Conservation (phyloP, 139 green algal species). For the Haematococcus lacustris region DNA sequence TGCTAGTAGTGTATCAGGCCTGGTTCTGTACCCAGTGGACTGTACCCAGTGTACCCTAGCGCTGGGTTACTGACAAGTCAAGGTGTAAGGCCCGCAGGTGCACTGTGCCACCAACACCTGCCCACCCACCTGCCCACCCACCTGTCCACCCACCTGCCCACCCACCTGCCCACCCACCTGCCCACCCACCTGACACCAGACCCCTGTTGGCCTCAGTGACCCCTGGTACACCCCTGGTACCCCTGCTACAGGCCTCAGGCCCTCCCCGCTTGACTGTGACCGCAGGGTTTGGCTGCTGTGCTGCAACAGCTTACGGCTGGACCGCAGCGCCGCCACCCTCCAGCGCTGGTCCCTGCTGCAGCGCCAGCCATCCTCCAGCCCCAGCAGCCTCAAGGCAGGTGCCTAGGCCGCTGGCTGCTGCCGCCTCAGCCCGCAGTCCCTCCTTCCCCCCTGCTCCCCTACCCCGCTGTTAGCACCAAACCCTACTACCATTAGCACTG, state of each 20-base stretch:
- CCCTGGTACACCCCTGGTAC: too few species aligned
- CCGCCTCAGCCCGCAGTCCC: background rate
- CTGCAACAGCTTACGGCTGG: conserved; percentile 21
- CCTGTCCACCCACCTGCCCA: too few species aligned
- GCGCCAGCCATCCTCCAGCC: background rate
- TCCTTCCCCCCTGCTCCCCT: background rate
- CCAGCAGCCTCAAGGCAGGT: background rate
- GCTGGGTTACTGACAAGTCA: too few species aligned
- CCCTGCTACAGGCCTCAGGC: too few species aligned
- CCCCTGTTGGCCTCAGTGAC: background rate
- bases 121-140: too few species aligned
- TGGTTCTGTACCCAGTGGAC: too few species aligned
- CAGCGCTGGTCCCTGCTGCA: conserved; percentile 1
- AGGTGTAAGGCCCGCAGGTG: too few species aligned
- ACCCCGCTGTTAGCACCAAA: background rate
- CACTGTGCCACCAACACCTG: too few species aligned
- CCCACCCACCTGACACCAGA: background rate
- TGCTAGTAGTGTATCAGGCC: too few species aligned
- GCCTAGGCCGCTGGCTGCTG: background rate
- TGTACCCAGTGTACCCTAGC: too few species aligned
- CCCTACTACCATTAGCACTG: too few species aligned
- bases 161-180: too few species aligned
- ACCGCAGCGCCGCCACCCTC: conserved; percentile 4
- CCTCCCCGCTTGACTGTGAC: background rate
- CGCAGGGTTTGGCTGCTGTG: conserved; percentile 29